Percentiles rank a stretch among this genome's conserved stretches.
Conservation (phyloP, 164 flowering plant genomes). For the Magnolia officinalis region DNA sequence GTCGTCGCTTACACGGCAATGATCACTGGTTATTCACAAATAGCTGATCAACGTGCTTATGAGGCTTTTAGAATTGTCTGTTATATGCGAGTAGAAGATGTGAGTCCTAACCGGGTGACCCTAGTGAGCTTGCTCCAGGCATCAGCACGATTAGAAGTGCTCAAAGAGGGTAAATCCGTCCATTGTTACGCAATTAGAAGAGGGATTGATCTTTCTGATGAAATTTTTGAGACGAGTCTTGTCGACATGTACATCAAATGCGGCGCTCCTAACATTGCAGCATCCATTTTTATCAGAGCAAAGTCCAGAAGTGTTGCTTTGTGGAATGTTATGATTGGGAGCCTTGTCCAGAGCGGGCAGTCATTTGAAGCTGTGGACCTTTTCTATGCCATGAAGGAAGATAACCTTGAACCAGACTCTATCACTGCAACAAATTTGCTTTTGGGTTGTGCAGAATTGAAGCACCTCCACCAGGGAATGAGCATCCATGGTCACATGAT, state of each 20-base stretch:
- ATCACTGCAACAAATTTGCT: conserved; percentile 46
- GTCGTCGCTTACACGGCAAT: conserved; percentile 48
- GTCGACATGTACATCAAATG: conserved; percentile 56
- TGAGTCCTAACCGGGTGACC: conserved; percentile 60
- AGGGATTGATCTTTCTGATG: conserved; percentile 35
- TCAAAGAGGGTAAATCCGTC: conserved; percentile 31
- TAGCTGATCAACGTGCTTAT: conserved; percentile 20
- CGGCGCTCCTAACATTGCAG: conserved; percentile 21
- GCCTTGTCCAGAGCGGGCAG: conserved; percentile 31
- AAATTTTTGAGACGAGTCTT: conserved; percentile 44
- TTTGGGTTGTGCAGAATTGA: conserved; percentile 41
- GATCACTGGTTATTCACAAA: conserved; percentile 40
- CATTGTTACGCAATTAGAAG: conserved; percentile 53
- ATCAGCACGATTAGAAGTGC: conserved; percentile 29
- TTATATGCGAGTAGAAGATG: conserved; percentile 34
- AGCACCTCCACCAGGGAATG: conserved; percentile 34
- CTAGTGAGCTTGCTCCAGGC: conserved; percentile 56
- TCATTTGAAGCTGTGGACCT: conserved; percentile 30
- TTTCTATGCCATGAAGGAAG: conserved; percentile 27
- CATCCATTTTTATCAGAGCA: conserved; percentile 21
- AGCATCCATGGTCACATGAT: conserved; percentile 52
- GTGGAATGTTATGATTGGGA: conserved; percentile 46
- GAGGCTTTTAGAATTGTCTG: conserved; percentile 35
- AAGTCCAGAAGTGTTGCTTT: conserved; percentile 18
- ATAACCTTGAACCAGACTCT: conserved; percentile 28